Conservation (phyloP, 176 grass and related monocot species). For the Rhynchospora breviuscula region DNA sequence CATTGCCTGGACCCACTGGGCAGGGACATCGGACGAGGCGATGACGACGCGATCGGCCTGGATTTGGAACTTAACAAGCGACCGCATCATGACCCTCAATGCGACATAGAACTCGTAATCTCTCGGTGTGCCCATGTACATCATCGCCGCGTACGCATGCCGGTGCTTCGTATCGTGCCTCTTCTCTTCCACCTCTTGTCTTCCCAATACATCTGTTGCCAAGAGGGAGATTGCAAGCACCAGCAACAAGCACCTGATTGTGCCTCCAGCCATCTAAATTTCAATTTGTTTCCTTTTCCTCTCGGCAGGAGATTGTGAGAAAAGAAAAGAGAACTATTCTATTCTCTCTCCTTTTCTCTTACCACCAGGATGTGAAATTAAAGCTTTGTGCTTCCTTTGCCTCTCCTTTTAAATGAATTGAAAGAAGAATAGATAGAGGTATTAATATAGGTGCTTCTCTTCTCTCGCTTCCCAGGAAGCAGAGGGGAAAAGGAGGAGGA, state of each 20-base stretch:
- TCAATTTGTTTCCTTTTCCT: not conserved
- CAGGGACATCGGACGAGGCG: slow-evolving; percentile 79
- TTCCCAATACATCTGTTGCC: not conserved
- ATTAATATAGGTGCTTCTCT: not conserved
- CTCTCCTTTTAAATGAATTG: not conserved
- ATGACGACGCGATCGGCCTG: slow-evolving; percentile 91
- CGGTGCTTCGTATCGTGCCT: slow-evolving; percentile 12
- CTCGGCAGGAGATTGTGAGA: not conserved
- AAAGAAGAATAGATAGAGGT: not conserved
- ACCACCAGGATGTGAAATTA: not conserved
- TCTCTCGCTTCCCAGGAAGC: not conserved
- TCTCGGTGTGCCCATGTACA: slow-evolving; percentile 99
- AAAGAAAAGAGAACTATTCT: not conserved
- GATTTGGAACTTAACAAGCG: slow-evolving; percentile 49
- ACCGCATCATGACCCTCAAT: slow-evolving; percentile 92
- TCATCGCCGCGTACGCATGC: slow-evolving; percentile 96
- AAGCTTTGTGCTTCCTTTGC: not conserved
- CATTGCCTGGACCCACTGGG: slow-evolving; percentile 68
- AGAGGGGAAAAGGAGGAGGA: not conserved
- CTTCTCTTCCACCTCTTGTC: not conserved
- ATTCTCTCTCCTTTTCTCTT: not conserved
- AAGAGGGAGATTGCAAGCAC: not conserved
- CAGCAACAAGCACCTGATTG: slow-evolving; percentile 11
- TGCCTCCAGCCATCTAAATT: not conserved
- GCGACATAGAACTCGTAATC: slow-evolving; percentile 99